These are phyloP conservation scores for Blastocystis sp. DNA, from an alignment of 352 stramenopile species.

Conservation along the genomic window DNA sequence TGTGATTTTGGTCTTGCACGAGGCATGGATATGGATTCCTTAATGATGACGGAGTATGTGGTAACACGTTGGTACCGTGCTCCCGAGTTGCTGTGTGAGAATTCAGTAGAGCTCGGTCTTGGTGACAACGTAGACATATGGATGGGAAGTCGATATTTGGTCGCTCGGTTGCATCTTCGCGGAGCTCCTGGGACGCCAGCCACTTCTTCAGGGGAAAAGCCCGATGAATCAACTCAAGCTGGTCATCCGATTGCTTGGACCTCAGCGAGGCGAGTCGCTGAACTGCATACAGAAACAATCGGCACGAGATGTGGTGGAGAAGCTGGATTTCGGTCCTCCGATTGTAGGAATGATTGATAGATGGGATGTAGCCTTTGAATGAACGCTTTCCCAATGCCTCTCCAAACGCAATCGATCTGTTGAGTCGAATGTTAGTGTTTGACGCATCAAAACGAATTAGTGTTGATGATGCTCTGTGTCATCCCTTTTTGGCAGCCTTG, in stretches of 20 bases:
- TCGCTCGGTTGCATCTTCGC: constrained; percentile 94
- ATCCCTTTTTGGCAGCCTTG: constrained; percentile 8
- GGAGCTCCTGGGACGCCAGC: constrained; percentile 62
- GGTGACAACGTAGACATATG: neutral
- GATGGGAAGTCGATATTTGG: constrained; percentile 86
- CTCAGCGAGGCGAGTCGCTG: neutral
- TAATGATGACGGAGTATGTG: constrained; percentile 80
- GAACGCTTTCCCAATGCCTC: constrained; percentile 69
- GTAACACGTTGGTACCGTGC: constrained; percentile 86
- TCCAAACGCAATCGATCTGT: constrained; percentile 73
- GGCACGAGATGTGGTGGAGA: constrained; percentile 37
- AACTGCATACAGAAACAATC: constrained; percentile 38
- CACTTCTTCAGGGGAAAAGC: constrained; percentile 22
- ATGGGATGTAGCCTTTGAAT: neutral
- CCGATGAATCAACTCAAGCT: constrained; percentile 36
- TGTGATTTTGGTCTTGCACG: constrained; percentile 83
- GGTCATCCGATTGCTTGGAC: constrained; percentile 33
- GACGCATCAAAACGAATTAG: constrained; percentile 88
- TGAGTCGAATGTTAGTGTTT: constrained; percentile 80
- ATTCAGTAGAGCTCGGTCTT: neutral
- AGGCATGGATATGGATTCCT: constrained; percentile 69
- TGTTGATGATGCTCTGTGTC: constrained; percentile 69
- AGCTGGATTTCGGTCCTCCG: constrained; percentile 1
- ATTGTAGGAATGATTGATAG: neutral
- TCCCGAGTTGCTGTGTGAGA: constrained; percentile 78